Evolutionary conservation across 1,139 yeast genomes (phyloP), one percentile per base, ranked within the genome.

Genomic region (Saccharomycopsis phalli): DNA sequence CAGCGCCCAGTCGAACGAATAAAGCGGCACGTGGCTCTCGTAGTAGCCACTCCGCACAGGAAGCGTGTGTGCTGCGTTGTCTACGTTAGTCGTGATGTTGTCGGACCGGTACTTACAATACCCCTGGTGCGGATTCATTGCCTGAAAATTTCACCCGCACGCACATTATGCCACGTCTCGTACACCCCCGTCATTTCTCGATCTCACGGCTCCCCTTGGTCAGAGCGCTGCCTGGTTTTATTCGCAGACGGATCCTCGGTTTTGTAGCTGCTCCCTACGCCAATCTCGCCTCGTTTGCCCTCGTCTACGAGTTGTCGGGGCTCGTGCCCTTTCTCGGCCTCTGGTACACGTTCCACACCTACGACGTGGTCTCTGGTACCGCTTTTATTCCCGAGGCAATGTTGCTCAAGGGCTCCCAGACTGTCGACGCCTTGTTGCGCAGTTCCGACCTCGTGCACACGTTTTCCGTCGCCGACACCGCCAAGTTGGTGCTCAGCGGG

Each of bases 1-100:
- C 6, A 55, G 54, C 5, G 72, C 58, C 95, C 95, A 83, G 53
- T 80, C 93, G 20, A 74, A 62, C 23, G 79, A 69, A 52, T 71
- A 80, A 17, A 83, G 60, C 1, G 93, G 91, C 56, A 69, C 67
- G 39, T 71, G 71, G 1, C 81, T 66, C 45, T 72, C 74, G 52
- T 69, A 80, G 51, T 68, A 70, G 4, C 83, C 77, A 4, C 70
- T 62, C 27, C 76, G 53, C 11, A 63, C 60, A 30, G 59, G 57
- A 6, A 54, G 42, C n/a, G 33, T 30, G 11, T 13, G 33, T 5
- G n/a, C n/a, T n/a, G n/a, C n/a, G n/a, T n/a, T n/a, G n/a, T n/a
- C n/a, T n/a, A n/a, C n/a, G n/a, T n/a, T n/a, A n/a, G n/a, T n/a
- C n/a, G n/a, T n/a, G n/a, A n/a, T n/a, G n/a, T n/a, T n/a, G n/a